A percentile compares a stretch with the other conserved stretches of the same genome.
phyloP scores from a whole-genome alignment of 768 basidiomycete species.

The Lactarius tabidus region DNA sequence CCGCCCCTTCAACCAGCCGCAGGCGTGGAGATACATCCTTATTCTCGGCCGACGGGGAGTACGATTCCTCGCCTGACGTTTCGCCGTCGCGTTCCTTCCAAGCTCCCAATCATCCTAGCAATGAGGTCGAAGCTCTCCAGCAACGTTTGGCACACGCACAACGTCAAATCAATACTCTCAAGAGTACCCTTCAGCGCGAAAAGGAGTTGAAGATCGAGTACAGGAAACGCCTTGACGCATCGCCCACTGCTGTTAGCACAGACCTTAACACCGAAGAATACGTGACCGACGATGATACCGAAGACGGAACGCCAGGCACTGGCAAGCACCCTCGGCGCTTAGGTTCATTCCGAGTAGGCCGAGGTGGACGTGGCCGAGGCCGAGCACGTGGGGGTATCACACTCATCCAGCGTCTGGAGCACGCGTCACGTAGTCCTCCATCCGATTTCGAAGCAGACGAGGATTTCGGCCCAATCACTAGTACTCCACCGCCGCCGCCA shows the following conservation, averaged over 20 bases:
- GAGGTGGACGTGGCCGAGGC: conserved; percentile 21
- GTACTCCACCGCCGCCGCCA: conserved; percentile 21
- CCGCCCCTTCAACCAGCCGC: conserved; percentile 54
- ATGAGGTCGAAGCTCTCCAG: conserved; percentile 78
- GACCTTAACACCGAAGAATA: conserved; percentile 42
- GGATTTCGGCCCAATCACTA: conserved; percentile 21
- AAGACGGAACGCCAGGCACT: conserved; percentile 19
- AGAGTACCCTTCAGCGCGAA: conserved; percentile 74
- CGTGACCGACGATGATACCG: conserved; percentile 47
- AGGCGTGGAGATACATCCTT: conserved; percentile 52
- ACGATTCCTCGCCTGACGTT: conserved; percentile 56
- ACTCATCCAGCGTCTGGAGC: conserved; percentile 25
- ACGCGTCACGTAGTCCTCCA: conserved; percentile 20
- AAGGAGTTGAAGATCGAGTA: conserved; percentile 76
- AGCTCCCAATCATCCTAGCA: conserved; percentile 68
- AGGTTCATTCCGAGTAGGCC: conserved; percentile 17
- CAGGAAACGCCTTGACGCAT: conserved; percentile 46
- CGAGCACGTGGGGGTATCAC: conserved; percentile 23
- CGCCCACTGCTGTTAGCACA: conserved; percentile 39
- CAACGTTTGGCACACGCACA: conserved; percentile 83
- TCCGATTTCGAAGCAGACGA: conserved; percentile 26
- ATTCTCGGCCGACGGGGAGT: conserved; percentile 41
- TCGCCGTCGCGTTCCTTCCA: conserved; percentile 61
- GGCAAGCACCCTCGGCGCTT: conserved; percentile 20
- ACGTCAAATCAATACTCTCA: conserved; percentile 77